Percentiles rank a stretch among this genome's conserved stretches.
phyloP scores from a whole-genome alignment of 352 stramenopile genomes.

The Phytophthora colocasiae region DNA sequence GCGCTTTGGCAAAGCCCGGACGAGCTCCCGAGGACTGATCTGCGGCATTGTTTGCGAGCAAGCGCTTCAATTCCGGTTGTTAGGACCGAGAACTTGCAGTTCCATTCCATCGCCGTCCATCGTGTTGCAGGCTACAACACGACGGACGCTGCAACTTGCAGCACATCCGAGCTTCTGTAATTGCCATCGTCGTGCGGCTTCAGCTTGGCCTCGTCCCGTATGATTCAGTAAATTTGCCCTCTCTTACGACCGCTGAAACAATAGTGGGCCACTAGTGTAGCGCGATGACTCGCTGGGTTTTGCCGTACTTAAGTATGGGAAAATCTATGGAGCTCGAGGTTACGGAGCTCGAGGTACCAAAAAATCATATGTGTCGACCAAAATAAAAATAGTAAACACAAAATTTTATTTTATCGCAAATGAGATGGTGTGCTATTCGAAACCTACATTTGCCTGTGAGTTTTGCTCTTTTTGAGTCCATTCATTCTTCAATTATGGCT shows the following conservation, averaged over 20 bases:
- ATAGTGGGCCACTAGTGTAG: neutral
- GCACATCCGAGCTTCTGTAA: constrained; percentile 8
- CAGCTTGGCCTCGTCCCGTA: neutral
- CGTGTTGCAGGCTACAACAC: neutral
- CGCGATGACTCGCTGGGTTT: no score
- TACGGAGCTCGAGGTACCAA: no score
- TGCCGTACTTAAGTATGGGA: no score
- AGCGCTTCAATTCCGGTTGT: constrained; percentile 16
- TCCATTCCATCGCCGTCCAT: constrained; percentile 2
- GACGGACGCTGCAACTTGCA: neutral
- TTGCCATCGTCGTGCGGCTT: neutral
- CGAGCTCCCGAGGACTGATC: neutral
- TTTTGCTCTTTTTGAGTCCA: no score
- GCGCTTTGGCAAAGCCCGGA: constrained; percentile 6
- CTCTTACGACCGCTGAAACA: constrained; percentile 10
- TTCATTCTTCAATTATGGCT: no score
- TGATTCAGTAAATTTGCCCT: neutral
- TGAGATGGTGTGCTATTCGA: no score
- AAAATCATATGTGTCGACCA: no score
- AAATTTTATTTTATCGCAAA: no score
- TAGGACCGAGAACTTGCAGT: constrained; percentile 6
- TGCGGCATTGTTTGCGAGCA: constrained; percentile 13
- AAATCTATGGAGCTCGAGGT: no score
- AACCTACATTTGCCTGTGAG: no score
- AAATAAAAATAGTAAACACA: no score